These are phyloP conservation scores for Haplosporangium gracile DNA, from an alignment of 192 early-diverging fungal species.

Conservation along the genomic window DNA sequence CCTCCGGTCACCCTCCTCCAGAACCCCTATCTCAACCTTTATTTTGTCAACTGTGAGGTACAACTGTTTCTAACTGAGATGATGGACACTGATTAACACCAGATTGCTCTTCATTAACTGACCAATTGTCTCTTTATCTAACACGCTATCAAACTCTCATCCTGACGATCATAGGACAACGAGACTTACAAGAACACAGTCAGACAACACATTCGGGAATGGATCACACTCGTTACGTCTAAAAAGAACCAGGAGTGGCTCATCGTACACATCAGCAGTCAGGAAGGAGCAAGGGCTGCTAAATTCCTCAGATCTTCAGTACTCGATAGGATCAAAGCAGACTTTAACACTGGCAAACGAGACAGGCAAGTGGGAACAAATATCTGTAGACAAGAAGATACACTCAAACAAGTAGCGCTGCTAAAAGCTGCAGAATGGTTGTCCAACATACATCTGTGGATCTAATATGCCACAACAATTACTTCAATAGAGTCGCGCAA, in stretches of 20 bases:
- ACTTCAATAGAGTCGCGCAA: constrained; percentile 59
- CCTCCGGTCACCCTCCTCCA: constrained; percentile 58
- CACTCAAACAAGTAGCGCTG: not conserved
- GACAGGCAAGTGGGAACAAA: constrained; percentile 61
- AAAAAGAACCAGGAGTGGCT: constrained; percentile 94
- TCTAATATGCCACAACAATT: not conserved
- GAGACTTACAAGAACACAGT: constrained; percentile 80
- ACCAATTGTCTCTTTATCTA: not conserved
- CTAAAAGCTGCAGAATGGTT: not conserved
- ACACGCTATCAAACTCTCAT: not conserved
- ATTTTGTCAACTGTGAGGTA: constrained; percentile 86
- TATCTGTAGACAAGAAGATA: too few species aligned
- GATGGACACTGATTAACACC: not conserved
- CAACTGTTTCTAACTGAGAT: not conserved
- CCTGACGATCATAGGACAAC: constrained; percentile 68
- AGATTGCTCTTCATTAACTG: not conserved
- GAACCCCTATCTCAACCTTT: constrained; percentile 83
- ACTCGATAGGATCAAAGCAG: constrained; percentile 88
- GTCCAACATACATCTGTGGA: not conserved
- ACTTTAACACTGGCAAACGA: constrained; percentile 78
- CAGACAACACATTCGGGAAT: constrained; percentile 79
- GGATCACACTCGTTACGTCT: constrained; percentile 77
- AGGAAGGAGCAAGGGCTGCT: constrained; percentile 61
- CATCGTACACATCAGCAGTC: constrained; percentile 80
- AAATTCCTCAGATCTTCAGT: constrained; percentile 79